Evolutionary conservation across 1,284 basidiomycete species (phyloP).

Genomic region (Trichosporon asahii): DNA sequence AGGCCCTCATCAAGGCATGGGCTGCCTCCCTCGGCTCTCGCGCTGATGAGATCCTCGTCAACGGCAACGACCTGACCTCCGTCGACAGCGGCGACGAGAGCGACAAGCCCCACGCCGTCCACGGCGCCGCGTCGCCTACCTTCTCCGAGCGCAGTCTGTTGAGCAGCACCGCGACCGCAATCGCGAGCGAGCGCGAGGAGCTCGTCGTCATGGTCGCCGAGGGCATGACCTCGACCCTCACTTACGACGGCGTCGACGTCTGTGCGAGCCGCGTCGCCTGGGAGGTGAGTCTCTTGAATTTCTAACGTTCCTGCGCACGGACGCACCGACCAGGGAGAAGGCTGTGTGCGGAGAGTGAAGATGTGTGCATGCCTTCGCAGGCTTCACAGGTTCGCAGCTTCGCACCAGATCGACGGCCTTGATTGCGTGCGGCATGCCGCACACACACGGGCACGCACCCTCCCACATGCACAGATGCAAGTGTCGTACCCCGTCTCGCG

Average conservation of each 20-base stretch:
- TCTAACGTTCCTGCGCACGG: background rate
- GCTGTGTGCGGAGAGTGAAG: background rate
- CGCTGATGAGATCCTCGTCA: background rate
- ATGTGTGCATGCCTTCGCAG: background rate
- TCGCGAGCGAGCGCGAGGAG: conserved; percentile 20
- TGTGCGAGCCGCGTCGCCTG: conserved; percentile 47
- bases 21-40: background rate
- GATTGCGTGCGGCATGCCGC: background rate
- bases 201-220: conserved; percentile 46
- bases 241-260: conserved; percentile 50
- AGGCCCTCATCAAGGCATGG: conserved; percentile 38
- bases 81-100: conserved; percentile 6
- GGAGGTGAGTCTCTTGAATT: conserved; percentile 31
- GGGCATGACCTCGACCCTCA: conserved; percentile 44
- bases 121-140: background rate
- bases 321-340: background rate
- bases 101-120: background rate
- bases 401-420: background rate
- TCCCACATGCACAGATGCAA: background rate
- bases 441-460: background rate
- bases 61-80: background rate
- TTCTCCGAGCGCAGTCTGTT: background rate
- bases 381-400: background rate
- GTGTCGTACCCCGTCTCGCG: background rate
- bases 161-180: background rate